Conservation (phyloP, 2,329 filamentous ascomycete species). For the Trichoderma gracile region DNA sequence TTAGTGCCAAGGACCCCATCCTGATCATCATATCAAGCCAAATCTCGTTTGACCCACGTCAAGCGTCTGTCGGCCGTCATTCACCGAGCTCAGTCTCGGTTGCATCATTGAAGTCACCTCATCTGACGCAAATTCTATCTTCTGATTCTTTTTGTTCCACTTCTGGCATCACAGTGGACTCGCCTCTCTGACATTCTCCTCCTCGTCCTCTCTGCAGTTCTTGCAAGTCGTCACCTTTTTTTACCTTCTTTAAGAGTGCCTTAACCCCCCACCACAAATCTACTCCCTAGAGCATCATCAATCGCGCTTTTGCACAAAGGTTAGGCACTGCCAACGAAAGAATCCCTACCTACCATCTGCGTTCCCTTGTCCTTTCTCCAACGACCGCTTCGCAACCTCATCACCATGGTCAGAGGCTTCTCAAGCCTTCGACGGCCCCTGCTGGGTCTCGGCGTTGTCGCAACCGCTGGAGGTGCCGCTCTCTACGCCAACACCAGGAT, state of each 20-base stretch:
- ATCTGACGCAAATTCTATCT: constrained; percentile 19
- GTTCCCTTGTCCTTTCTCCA: background rate
- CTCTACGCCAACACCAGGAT: constrained; percentile 37
- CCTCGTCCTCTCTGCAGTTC: background rate
- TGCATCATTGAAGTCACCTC: constrained; percentile 17
- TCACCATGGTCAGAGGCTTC: constrained; percentile 41
- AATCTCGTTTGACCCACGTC: constrained; percentile 25
- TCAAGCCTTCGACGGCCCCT: constrained; percentile 40
- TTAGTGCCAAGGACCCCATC: constrained; percentile 18
- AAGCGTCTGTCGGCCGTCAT: background rate
- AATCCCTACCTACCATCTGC: background rate
- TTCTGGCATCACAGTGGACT: constrained; percentile 5
- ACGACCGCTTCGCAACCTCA: background rate
- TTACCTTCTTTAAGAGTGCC: constrained; percentile 2
- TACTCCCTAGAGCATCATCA: constrained; percentile 3
- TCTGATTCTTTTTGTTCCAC: constrained; percentile 19
- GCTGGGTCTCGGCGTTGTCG: constrained; percentile 36
- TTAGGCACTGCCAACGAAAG: background rate
- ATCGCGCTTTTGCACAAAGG: background rate
- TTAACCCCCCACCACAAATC: constrained; percentile 1
- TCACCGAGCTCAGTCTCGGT: constrained; percentile 21
- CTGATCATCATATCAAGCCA: constrained; percentile 18
- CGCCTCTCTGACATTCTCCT: background rate
- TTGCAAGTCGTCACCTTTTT: background rate
- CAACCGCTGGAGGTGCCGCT: constrained; percentile 36